These are phyloP conservation scores for Pseudopediastrum boryanum DNA, from an alignment of 139 green algal genomes.

Conservation along the genomic window DNA sequence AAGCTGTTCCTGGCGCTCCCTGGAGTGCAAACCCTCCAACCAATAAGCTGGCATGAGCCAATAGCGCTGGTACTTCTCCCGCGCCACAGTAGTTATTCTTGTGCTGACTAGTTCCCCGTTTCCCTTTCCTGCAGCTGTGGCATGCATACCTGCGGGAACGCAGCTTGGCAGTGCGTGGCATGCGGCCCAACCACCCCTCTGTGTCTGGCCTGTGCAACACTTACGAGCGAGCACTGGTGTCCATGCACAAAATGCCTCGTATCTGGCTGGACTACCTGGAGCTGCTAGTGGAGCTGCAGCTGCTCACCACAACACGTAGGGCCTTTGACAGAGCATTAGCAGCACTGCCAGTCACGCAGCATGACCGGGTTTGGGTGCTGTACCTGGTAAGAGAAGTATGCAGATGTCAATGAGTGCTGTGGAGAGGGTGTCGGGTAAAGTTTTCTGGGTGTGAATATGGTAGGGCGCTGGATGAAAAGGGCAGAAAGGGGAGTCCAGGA, in stretches of 20 bases:
- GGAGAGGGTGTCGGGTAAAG: too few species aligned
- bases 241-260: slow-evolving; percentile 98
- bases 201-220: slow-evolving; percentile 85
- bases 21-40: too few species aligned
- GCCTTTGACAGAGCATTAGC: slow-evolving; percentile 92
- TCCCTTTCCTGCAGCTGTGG: slow-evolving; percentile 78
- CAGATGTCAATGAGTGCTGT: too few species aligned
- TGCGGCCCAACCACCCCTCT: slow-evolving; percentile 58
- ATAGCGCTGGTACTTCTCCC: too few species aligned
- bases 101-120: too few species aligned
- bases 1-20: too few species aligned
- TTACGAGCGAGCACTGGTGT: slow-evolving; percentile 94
- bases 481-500: too few species aligned
- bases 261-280: slow-evolving; percentile 95
- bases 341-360: slow-evolving; percentile 96
- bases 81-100: too few species aligned
- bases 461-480: too few species aligned
- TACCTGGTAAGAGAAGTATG: slow-evolving; percentile 90
- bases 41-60: too few species aligned
- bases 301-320: slow-evolving; percentile 77
- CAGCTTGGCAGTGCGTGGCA: slow-evolving; percentile 65
- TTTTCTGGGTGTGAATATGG: too few species aligned
- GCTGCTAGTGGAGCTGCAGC: slow-evolving; percentile 73
- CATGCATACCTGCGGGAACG: slow-evolving; percentile 89
- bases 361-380: slow-evolving; percentile 93